Evolutionary conservation across 768 basidiomycete genomes (phyloP).

Genomic region (Pulveroboletus sp.): DNA sequence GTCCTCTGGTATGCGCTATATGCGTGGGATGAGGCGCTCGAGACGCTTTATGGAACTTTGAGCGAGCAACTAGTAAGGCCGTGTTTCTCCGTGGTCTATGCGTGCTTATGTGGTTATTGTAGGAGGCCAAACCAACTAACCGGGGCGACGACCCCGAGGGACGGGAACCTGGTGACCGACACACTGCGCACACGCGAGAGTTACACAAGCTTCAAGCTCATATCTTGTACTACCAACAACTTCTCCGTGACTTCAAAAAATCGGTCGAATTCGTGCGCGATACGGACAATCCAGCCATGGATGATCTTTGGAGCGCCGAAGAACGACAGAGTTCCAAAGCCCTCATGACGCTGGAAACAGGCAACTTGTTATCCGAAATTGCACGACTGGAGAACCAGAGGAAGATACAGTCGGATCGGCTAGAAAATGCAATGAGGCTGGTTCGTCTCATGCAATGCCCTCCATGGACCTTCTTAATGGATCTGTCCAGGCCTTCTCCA

Average conservation of each 20-base stretch:
- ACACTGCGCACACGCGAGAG: conserved; percentile 44
- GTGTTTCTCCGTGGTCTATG: not conserved
- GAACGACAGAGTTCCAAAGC: conserved; percentile 7
- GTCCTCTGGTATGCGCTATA: conserved; percentile 58
- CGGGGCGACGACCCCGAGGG: no score
- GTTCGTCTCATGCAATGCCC: conserved; percentile 12
- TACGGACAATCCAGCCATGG: conserved; percentile 48
- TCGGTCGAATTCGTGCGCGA: conserved; percentile 46
- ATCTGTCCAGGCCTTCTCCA: conserved; percentile 50
- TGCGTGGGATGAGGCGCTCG: conserved; percentile 59
- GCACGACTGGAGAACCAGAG: conserved; percentile 34
- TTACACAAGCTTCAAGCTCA: conserved; percentile 57
- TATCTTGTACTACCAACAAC: conserved; percentile 50
- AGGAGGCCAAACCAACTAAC: conserved; percentile 38
- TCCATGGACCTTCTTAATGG: not conserved
- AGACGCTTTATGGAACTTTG: conserved; percentile 48
- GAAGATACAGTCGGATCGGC: conserved; percentile 24
- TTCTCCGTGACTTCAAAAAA: conserved; percentile 53
- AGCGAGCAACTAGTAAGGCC: conserved; percentile 39
- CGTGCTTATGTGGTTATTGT: not conserved
- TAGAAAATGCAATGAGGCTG: conserved; percentile 32
- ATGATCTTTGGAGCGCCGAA: conserved; percentile 18
- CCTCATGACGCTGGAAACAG: conserved; percentile 17
- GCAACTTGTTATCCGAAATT: conserved; percentile 39
- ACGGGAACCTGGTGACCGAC: conserved; percentile 22